These are phyloP conservation scores for Erodium moschatum DNA, from an alignment of 441 rosid species.

Conservation along the genomic window DNA sequence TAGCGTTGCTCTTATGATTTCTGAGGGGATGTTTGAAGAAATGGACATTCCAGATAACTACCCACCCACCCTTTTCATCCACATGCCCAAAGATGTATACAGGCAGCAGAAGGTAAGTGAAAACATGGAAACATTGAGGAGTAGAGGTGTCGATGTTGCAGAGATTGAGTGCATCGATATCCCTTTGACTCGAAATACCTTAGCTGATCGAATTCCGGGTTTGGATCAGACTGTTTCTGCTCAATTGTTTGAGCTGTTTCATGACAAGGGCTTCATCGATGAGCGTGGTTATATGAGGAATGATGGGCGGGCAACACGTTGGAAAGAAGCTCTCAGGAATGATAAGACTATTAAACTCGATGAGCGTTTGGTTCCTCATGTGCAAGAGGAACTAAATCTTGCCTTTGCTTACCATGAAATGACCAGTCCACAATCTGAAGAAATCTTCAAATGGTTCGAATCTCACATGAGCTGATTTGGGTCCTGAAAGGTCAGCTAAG, in stretches of 20 bases:
- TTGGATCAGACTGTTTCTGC: slow-evolving; percentile 37
- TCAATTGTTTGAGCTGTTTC: slow-evolving; percentile 45
- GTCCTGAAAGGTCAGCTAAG: not conserved
- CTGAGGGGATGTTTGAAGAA: slow-evolving; percentile 59
- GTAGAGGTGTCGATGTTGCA: slow-evolving; percentile 59
- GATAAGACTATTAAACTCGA: slow-evolving; percentile 30
- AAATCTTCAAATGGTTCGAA: slow-evolving; percentile 78
- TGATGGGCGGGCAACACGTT: slow-evolving; percentile 57
- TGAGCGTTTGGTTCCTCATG: slow-evolving; percentile 43
- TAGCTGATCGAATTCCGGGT: slow-evolving; percentile 61
- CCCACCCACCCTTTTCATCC: slow-evolving; percentile 80
- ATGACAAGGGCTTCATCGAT: slow-evolving; percentile 50
- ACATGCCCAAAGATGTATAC: slow-evolving; percentile 68
- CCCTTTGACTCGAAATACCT: slow-evolving; percentile 39
- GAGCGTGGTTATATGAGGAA: slow-evolving; percentile 60
- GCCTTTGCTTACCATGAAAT: slow-evolving; percentile 79
- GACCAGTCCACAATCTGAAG: slow-evolving; percentile 74
- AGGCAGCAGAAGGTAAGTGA: slow-evolving; percentile 62
- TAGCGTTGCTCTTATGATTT: slow-evolving; percentile 71
- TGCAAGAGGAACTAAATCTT: slow-evolving; percentile 74
- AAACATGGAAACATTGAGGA: slow-evolving; percentile 40
- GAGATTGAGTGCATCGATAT: slow-evolving; percentile 65
- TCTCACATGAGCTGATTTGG: slow-evolving; percentile 46
- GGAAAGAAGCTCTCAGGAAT: slow-evolving; percentile 48
- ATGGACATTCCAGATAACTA: slow-evolving; percentile 45